Evolutionary conservation across 805 yeast species (phyloP).

Genomic region (Teunomyces kruisii): DNA sequence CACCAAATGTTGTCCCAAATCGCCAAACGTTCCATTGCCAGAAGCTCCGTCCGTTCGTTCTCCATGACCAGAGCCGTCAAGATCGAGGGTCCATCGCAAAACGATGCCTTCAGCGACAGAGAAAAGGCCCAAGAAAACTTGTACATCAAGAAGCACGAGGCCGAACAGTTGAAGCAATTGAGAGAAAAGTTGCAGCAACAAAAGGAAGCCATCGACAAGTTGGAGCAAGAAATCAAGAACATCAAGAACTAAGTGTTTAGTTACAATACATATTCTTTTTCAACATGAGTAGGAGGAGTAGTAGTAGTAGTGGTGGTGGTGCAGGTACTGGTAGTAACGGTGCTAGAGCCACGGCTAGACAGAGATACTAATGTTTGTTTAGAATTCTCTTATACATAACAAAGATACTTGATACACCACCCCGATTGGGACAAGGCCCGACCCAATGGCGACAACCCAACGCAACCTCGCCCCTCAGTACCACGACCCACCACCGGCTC

Average conservation of each 20-base stretch:
- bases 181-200: conserved; percentile 76
- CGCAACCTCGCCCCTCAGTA: no score
- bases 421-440: no score
- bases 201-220: conserved; percentile 54
- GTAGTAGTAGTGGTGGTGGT: no score
- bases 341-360: no score
- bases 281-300: no score
- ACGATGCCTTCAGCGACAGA: conserved; percentile 59
- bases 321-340: no score
- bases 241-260: conserved; percentile 9
- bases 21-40: conserved; percentile 20
- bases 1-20: conserved; percentile 22
- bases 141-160: conserved; percentile 86
- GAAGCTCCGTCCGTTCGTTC: conserved; percentile 29
- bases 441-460: no score
- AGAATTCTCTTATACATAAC: no score
- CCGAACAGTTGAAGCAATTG: conserved; percentile 76
- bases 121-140: conserved; percentile 90
- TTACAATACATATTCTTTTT: not conserved
- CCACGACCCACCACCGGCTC: no score
- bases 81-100: conserved; percentile 11
- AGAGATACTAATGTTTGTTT: no score
- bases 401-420: no score
- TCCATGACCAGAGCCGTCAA: conserved; percentile 27
- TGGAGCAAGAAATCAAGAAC: conserved; percentile 48